Evolutionary conservation across 2,329 filamentous ascomycete genomes (phyloP), one percentile per base, ranked within the genome.

Genomic region (Apiospora phragmitis): DNA sequence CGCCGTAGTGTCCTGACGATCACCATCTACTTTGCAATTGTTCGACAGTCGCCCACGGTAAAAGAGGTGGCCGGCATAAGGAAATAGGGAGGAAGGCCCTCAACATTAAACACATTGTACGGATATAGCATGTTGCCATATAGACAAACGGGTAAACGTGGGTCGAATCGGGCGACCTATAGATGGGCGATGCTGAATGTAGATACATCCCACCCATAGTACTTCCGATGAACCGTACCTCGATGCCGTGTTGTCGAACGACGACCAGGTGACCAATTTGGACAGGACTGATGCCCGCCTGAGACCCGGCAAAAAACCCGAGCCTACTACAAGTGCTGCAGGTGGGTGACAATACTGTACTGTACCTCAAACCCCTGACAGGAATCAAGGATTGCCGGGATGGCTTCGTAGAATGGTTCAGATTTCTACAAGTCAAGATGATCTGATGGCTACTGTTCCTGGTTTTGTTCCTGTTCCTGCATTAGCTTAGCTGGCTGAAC

Each of bases 381-480:
- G 38, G 24, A 32, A n/a, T n/a, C n/a, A 1, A 16, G 41, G 65
- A 32, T 21, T 29, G 35, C 21, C 29, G 59, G 16, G n/a, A 26
- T n/a, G 59, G 21, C 18, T 47, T 21, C n/a, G 43, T 11, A 47
- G 43, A 7, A 29, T 29, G 47, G 16, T 51, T 51, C 16, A 26
- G 47, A 51, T 26, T 16, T 26, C 11, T 26, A 51, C 29, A n/a
- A 51, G 47, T 18, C 62, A 38, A 65, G 62, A 38, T 42, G 21
- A 65, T 24, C 38, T 45, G 26, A 67, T 66, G 38, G 62, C 24
- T 42, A 14, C 11, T 65, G 62, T 41, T 65, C 41, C 62, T 43
- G 65, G 29, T 67, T 26, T n/a, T 65, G 62, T 29, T 65, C 41
- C 62, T 65, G 47, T 65, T 66, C 62, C 62, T 43, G 62, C 62